Base-by-base conservation (phyloP, 768 basidiomycete genomes). In the Leucocoprinus birnbaumii region DNA sequence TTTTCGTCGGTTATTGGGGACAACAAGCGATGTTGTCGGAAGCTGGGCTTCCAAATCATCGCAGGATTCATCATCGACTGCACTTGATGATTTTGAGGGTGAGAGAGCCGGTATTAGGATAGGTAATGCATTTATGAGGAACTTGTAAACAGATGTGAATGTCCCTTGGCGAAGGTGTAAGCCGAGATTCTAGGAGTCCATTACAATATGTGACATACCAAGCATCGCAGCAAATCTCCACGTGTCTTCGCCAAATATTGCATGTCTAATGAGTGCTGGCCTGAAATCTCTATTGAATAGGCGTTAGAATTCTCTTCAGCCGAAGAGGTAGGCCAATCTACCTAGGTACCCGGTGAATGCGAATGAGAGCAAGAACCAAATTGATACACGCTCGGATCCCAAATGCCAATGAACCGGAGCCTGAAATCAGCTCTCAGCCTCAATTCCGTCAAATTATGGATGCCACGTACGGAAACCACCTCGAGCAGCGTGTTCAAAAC, bases 171-270 rank as follows among this genome's bases (percentile, higher is more conserved):
- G 25, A 6, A 27, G 46, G n/a, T 48, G n/a, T 25, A 22, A 44
- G 38, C 41, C 19, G n/a, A 26, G 48, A 24, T 35, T 37, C 48
- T 35, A 38, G 21, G 46, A 40, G 6, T 53, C 57, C 53, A 1
- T 16, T n/a, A 31, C n/a, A 35, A 21, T 25, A 47, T 68, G n/a
- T n/a, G n/a, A n/a, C n/a, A 24, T 58, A 86, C 91, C 93, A 35
- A 98, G 74, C 92, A 95, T 95, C 0, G 86, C 84, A 3, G 86
- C 91, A 59, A 96, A 95, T 18, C 94, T 76, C 64, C 88, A 80
- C 0, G 91, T 86, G 63, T 97, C 94, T 40, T 74, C 58, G 0
- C 94, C 94, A 60, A 97, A 90, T 42, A 96, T 73, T 0, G 93
- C 94, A 71, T 83, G 89, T 3, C 87, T 82, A 48, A 97, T 76